phyloP scores from a whole-genome alignment of 2,329 filamentous ascomycete genomes.

The Colletotrichum siamense region DNA sequence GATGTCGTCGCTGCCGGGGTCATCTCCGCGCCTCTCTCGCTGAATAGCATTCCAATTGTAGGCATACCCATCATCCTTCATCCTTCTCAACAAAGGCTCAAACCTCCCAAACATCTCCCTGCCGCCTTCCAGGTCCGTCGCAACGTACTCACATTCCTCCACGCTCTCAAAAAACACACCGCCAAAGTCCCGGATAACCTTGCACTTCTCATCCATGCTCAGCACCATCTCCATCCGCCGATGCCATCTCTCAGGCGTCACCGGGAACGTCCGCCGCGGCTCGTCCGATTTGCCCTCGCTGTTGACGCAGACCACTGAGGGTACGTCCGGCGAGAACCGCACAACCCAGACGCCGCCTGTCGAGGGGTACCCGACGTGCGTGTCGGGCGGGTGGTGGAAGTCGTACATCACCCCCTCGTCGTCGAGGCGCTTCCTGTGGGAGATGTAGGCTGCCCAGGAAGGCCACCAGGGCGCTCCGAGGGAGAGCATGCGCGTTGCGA shows the following conservation, averaged over 20 bases:
- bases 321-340: neutral
- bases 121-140: neutral
- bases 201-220: neutral
- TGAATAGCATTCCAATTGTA: neutral
- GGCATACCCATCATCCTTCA: neutral
- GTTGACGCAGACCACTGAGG: neutral
- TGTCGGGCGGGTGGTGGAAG: neutral
- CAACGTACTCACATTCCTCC: neutral
- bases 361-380: neutral
- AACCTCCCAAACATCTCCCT: neutral
- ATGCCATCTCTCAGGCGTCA: neutral
- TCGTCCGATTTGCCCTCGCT: neutral
- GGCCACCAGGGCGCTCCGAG: neutral
- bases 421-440: neutral
- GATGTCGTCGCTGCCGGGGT: neutral
- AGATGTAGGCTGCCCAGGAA: neutral
- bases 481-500: neutral
- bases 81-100: neutral
- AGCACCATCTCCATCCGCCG: neutral
- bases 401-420: neutral
- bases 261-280: neutral
- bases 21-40: neutral
- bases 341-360: neutral
- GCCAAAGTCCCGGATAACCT: neutral
- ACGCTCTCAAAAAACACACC: neutral